phyloP scores from a whole-genome alignment of 768 basidiomycete species.

The Rhodotorula sphaerocarpa region DNA sequence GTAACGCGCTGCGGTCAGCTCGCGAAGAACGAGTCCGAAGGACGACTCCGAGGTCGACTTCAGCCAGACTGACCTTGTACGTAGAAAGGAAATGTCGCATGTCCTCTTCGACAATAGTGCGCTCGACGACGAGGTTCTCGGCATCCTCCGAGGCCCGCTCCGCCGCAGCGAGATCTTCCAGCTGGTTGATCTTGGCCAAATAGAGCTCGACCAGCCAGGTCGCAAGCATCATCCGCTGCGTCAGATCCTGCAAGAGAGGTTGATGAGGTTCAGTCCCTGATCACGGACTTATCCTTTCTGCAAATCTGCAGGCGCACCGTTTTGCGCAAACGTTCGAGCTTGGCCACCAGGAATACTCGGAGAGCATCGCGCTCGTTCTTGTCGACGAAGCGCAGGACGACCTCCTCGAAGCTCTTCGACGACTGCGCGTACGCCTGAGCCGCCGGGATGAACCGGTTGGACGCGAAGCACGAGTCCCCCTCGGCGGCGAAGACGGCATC shows the following conservation, averaged over 20 bases:
- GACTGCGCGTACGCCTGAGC: conserved; percentile 87
- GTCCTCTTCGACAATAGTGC: conserved; percentile 80
- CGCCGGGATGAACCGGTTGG: conserved; percentile 77
- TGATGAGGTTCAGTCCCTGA: neutral
- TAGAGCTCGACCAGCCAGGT: conserved; percentile 98
- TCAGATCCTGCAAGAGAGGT: conserved; percentile 57
- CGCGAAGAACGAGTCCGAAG: no score
- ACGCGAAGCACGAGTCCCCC: conserved; percentile 67
- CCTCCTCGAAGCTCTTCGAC: conserved; percentile 72
- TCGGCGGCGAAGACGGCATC: conserved; percentile 75
- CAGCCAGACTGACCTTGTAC: conserved; percentile 56
- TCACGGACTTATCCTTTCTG: neutral
- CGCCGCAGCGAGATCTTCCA: conserved; percentile 87
- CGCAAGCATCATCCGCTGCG: conserved; percentile 93
- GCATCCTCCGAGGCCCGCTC: conserved; percentile 56
- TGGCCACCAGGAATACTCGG: conserved; percentile 76
- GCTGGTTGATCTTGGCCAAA: conserved; percentile 87
- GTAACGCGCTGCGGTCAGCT: no score
- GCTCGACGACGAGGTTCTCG: conserved; percentile 72
- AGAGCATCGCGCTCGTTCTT: conserved; percentile 81
- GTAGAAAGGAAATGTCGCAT: conserved; percentile 84
- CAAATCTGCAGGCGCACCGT: conserved; percentile 51
- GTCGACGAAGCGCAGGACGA: conserved; percentile 80
- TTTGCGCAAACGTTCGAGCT: conserved; percentile 75
- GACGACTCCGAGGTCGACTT: neutral